Base-by-base conservation (phyloP, 495 filamentous ascomycete genomes). In the Letharia columbiana region DNA sequence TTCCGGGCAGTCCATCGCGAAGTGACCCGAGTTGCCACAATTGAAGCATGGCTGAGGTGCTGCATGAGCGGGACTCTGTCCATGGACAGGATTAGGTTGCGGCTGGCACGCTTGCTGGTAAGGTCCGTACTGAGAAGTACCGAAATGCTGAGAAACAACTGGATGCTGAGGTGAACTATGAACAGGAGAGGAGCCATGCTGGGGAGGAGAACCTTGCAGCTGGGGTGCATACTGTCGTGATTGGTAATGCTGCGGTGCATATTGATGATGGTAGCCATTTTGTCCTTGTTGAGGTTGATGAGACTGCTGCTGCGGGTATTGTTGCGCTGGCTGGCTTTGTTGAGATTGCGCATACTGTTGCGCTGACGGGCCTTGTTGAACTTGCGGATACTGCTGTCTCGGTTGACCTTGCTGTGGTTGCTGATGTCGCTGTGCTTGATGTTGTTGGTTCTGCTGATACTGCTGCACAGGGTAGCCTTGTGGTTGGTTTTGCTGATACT, bases 231-330 rank as follows among this genome's bases (percentile, higher is more conserved):
- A 57, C 4, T 57, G 54, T 57, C 20, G 65, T 33, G 59, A 57
- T 41, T 60, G 65, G 12, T 71, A 66, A 39, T 71, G 66, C 13
- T 60, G 0, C 86, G 91, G 74, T 91, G 91, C 75, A 90, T 89
- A 47, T 88, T 89, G 69, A 89, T 92, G 15, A 87, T 89, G 57
- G 91, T 71, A 66, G 60, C 57, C 59, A 61, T 47, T 47, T 58
- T 63, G 66, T 62, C 57, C 69, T 66, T 54, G 75, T 62, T 45
- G 67, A 57, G 64, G 64, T 61, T 56, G 64, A 49, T 73, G 73
- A 41, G 67, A 66, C 66, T 72, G 67, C 39, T 57, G 72, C 59
- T 65, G 45, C 20, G 45, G 20, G 49, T 67, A 63, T 42, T 67
- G 65, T 45, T 71, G 73, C 56, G 65, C 42, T 40, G 28, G 63